phyloP scores from a whole-genome alignment of 2,329 filamentous ascomycete species.

The Stachybotrys chlorohalonatus region DNA sequence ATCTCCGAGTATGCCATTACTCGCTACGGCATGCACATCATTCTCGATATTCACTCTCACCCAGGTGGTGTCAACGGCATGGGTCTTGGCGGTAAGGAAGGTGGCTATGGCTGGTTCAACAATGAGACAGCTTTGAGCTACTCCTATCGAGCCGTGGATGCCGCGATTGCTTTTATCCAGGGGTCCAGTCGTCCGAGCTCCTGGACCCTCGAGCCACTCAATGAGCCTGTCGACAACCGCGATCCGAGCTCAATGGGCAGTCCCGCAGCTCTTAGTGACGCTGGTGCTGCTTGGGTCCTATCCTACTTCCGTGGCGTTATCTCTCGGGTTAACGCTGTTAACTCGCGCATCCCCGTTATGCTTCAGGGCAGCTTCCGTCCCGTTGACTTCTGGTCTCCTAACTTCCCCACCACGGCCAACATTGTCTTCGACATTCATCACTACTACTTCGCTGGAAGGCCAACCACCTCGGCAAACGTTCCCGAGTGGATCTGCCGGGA shows the following conservation, averaged over 20 bases:
- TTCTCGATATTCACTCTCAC: slow-evolving; percentile 5
- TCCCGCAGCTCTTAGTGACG: slow-evolving; percentile 1
- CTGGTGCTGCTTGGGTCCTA: slow-evolving; percentile 3
- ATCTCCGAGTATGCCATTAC: slow-evolving; percentile 4
- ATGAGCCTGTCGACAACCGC: too few relatives aligned
- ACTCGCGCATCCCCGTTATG: slow-evolving; percentile 3
- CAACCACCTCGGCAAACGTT: background rate
- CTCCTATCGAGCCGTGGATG: slow-evolving; percentile 3
- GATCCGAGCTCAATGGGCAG: background rate
- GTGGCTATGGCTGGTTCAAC: slow-evolving; percentile 3
- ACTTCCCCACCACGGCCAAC: background rate
- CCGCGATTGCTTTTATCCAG: slow-evolving; percentile 3
- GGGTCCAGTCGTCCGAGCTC: background rate
- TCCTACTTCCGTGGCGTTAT: slow-evolving; percentile 4
- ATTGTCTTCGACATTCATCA: slow-evolving; percentile 4
- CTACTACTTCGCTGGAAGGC: slow-evolving; percentile 5
- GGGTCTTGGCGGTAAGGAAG: slow-evolving; percentile 1
- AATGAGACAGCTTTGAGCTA: slow-evolving; percentile 2
- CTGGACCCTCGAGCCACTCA: too few relatives aligned
- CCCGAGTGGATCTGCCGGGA: slow-evolving; percentile 1
- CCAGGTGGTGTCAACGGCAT: slow-evolving; percentile 5
- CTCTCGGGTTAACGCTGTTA: slow-evolving; percentile 1
- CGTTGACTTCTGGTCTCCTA: slow-evolving; percentile 3
- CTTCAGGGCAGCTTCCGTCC: slow-evolving; percentile 4
- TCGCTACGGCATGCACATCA: slow-evolving; percentile 5